Conservation (phyloP, 2,329 filamentous ascomycete genomes). For the Aspergillus sclerotialis region DNA sequence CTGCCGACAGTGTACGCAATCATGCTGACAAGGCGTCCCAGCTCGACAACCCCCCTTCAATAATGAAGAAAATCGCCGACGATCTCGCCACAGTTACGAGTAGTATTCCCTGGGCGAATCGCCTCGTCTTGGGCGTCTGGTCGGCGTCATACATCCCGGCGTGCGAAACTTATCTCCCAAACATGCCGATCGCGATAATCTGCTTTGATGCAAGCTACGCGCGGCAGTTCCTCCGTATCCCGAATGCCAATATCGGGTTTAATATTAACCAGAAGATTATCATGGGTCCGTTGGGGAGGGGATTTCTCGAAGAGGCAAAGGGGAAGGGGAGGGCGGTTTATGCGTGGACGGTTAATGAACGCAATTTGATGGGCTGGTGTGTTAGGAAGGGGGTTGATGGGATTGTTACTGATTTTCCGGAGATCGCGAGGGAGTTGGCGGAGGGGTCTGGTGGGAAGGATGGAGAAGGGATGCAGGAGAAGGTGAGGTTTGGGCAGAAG, state of each 20-base stretch:
- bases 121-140: conserved; percentile 79
- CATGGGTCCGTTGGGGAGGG: conserved; percentile 58
- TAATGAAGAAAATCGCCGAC: conserved; percentile 63
- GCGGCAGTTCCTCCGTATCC: conserved; percentile 56
- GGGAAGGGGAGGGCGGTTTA: conserved; percentile 55
- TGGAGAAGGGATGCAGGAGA: too few relatives aligned
- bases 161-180: conserved; percentile 47
- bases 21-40: conserved; percentile 7
- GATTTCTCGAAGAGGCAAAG: conserved; percentile 59
- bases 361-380: conserved; percentile 73
- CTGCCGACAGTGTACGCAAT: not conserved
- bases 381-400: conserved; percentile 63
- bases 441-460: too few relatives aligned
- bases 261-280: conserved; percentile 68
- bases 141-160: conserved; percentile 63
- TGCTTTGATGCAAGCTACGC: conserved; percentile 52
- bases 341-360: conserved; percentile 82
- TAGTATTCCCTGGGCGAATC: conserved; percentile 58
- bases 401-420: conserved; percentile 79
- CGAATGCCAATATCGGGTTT: conserved; percentile 60
- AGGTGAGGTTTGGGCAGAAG: too few relatives aligned
- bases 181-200: conserved; percentile 34
- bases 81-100: conserved; percentile 50
- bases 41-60: conserved; percentile 44
- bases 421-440: conserved; percentile 16